Evolutionary conservation across 106 monocot genomes (phyloP).

Genomic region (Dendrobium huoshanense): DNA sequence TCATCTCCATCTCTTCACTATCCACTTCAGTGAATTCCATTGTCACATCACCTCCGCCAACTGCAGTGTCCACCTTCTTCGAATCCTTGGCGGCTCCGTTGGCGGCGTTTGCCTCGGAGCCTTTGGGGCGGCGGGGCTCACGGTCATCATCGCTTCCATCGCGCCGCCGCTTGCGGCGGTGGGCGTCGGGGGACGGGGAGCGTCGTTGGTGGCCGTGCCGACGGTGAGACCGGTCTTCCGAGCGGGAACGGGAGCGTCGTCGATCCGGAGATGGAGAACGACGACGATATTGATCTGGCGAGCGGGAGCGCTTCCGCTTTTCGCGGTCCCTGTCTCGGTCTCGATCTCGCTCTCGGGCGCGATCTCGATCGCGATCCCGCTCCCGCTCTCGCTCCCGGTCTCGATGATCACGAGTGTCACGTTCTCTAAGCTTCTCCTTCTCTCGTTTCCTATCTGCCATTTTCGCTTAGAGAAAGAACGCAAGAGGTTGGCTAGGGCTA

Average conservation of each 20-base stretch:
- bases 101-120: constrained; percentile 5
- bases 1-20: constrained; percentile 83
- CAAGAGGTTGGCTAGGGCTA: neutral
- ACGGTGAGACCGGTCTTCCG: constrained; percentile 24
- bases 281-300: constrained; percentile 19
- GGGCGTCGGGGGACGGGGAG: constrained; percentile 24
- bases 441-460: constrained; percentile 43
- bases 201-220: constrained; percentile 13
- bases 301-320: constrained; percentile 42
- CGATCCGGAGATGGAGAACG: constrained; percentile 8
- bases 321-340: constrained; percentile 32
- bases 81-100: constrained; percentile 14
- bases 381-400: constrained; percentile 44
- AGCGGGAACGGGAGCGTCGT: constrained; percentile 32
- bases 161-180: constrained; percentile 62
- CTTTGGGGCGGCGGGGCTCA: constrained; percentile 10
- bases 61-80: constrained; percentile 21
- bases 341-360: constrained; percentile 36
- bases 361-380: constrained; percentile 31
- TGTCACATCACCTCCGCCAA: constrained; percentile 6
- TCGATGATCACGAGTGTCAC: constrained; percentile 19
- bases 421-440: constrained; percentile 22
- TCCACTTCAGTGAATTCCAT: constrained; percentile 33
- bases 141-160: constrained; percentile 38
- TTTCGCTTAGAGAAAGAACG: neutral